These are phyloP conservation scores for Trichoderma erinaceum DNA, from an alignment of 495 filamentous ascomycete genomes.

Conservation along the genomic window DNA sequence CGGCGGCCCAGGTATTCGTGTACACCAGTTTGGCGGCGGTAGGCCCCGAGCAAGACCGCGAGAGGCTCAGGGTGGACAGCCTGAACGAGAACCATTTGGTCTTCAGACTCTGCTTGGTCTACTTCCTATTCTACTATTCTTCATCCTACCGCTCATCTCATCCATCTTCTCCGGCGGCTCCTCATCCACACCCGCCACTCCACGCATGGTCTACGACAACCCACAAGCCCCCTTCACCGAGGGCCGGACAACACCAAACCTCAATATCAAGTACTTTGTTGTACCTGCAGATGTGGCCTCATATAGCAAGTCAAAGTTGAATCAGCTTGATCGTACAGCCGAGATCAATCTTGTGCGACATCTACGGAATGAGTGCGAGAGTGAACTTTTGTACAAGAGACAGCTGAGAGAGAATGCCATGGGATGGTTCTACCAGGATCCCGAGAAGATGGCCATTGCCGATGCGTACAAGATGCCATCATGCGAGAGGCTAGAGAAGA, in stretches of 20 bases:
- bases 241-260: slow-evolving; percentile 60
- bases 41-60: slow-evolving; percentile 63
- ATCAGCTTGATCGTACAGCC: slow-evolving; percentile 67
- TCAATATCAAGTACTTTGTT: slow-evolving; percentile 76
- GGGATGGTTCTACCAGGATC: slow-evolving; percentile 82
- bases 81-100: slow-evolving; percentile 38
- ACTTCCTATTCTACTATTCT: slow-evolving; percentile 80
- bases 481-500: slow-evolving; percentile 33
- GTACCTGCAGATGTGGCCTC: slow-evolving; percentile 70
- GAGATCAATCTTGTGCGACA: slow-evolving; percentile 63
- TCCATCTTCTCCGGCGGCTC: slow-evolving; percentile 63
- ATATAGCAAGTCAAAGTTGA: slow-evolving; percentile 58
- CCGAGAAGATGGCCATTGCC: slow-evolving; percentile 59
- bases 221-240: slow-evolving; percentile 62
- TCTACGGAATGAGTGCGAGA: slow-evolving; percentile 64
- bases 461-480: slow-evolving; percentile 33
- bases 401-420: slow-evolving; percentile 70
- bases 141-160: slow-evolving; percentile 79
- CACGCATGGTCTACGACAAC: slow-evolving; percentile 64
- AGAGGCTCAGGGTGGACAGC: slow-evolving; percentile 48
- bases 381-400: slow-evolving; percentile 56
- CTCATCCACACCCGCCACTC: slow-evolving; percentile 49
- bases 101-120: slow-evolving; percentile 57
- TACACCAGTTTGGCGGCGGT: slow-evolving; percentile 78
- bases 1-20: slow-evolving; percentile 72